phyloP scores from a whole-genome alignment of 352 stramenopile species.

The Phytophthora parvispora region DNA sequence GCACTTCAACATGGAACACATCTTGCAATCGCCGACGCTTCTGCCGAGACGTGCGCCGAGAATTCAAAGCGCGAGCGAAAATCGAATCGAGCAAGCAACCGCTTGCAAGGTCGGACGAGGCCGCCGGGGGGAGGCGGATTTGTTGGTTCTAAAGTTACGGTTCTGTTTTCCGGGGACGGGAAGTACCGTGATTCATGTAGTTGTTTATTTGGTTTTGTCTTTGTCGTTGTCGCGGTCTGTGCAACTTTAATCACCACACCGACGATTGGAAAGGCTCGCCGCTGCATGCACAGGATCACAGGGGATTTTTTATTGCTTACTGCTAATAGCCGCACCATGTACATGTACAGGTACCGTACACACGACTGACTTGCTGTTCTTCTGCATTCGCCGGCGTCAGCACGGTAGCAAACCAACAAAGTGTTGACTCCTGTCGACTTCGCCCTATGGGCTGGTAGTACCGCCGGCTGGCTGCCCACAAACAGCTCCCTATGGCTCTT shows the following conservation, averaged over 20 bases:
- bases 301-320: too few relatives aligned
- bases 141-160: neutral
- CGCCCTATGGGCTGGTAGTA: constrained; percentile 19
- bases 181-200: neutral
- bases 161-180: neutral
- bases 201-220: neutral
- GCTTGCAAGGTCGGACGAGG: neutral
- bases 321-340: too few relatives aligned
- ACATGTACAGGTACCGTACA: too few relatives aligned
- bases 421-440: neutral
- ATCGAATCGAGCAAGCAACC: too few relatives aligned
- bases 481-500: constrained; percentile 2
- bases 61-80: too few relatives aligned
- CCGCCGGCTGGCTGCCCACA: constrained; percentile 4
- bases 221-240: neutral
- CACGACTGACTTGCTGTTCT: too few relatives aligned
- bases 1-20: neutral
- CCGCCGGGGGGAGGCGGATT: too few relatives aligned
- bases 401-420: too few relatives aligned
- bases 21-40: neutral
- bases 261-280: too few relatives aligned
- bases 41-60: neutral
- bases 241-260: too few relatives aligned
- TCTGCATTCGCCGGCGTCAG: too few relatives aligned
- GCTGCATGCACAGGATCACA: too few relatives aligned